Evolutionary conservation across 2,329 filamentous ascomycete genomes (phyloP), one percentile per base, ranked within the genome.

Genomic region (Trichoderma sp.): DNA sequence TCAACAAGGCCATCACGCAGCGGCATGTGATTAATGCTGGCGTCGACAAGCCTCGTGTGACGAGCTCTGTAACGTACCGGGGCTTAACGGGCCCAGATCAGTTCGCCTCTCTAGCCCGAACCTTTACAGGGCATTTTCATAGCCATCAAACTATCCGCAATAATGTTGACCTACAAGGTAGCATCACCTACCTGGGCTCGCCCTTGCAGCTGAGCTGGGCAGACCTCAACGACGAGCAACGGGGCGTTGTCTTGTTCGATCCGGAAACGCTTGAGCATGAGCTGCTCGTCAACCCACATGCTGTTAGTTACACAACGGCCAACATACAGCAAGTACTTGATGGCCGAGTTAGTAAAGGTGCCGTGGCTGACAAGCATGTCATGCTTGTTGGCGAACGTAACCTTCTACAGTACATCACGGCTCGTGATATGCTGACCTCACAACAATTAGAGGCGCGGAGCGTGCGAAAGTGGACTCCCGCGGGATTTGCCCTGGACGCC

Each of bases 1-100:
- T 80, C 31, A 79, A 80, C 12, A 80, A 78, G 45, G 78, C 79
- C 18, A 78, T 80, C 38, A 77, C 72, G 1, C 79, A 80, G 71
- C 74, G 76, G 0, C 27, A 77, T 65, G 33, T 77, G 4, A 62
- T 77, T 1, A 6, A 18, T n/a, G 2, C 72, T 21, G 59, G 35
- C 29, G 29, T 68, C 35, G 33, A 67, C n/a, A 77, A 75, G 16
- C 62, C 21, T 24, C 21, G 16, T 27, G 5, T 14, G 3, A 50
- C 33, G 6, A 76, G 33, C 24, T 75, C 78, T 1, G 64, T 78
- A 1, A 76, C 71, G 0, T 29, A 80, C 50, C 59, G 27, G 1
- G 78, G 78, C 8, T 75, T 79, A 4, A 80, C 63, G 0, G 78
- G 78, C 1, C 78, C 75, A 1, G 66, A 76, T 76, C 75, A 21